Conservation (phyloP, 768 basidiomycete genomes). For the Leccinellum rugosiceps region DNA sequence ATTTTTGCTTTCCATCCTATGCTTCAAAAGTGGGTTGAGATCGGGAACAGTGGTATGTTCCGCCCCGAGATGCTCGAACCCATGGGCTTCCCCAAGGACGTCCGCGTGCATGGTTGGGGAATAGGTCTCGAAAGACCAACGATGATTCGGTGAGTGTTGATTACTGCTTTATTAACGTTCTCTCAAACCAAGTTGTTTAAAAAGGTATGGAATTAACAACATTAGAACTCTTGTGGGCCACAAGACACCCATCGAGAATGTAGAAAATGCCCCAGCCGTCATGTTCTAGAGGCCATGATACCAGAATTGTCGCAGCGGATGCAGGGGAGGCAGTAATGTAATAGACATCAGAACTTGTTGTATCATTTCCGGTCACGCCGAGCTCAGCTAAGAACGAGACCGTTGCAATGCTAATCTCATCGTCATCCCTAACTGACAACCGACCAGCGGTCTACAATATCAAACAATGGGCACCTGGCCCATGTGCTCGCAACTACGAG, state of each 20-base stretch:
- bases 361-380: background rate
- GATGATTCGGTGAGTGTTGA: constrained; percentile 83
- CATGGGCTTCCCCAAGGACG: constrained; percentile 97
- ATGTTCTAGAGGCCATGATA: constrained; percentile 58
- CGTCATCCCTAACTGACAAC: background rate
- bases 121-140: constrained; percentile 92
- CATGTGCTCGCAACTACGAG: constrained; percentile 2
- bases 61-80: constrained; percentile 98
- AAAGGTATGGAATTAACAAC: constrained; percentile 94
- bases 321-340: background rate
- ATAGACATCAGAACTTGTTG: constrained; percentile 6
- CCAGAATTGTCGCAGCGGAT: background rate
- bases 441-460: constrained; percentile 4
- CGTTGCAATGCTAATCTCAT: background rate
- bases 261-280: constrained; percentile 88
- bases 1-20: constrained; percentile 98
- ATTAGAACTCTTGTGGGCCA: constrained; percentile 96
- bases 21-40: constrained; percentile 94
- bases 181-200: constrained; percentile 3
- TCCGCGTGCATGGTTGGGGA: constrained; percentile 97
- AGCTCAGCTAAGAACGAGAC: background rate
- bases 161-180: background rate
- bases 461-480: background rate
- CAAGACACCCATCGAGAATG: constrained; percentile 87
- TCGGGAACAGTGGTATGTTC: constrained; percentile 99